Percentiles rank a stretch among this genome's conserved stretches.
These are phyloP conservation scores for Phialophora expanda DNA, from an alignment of 2,329 filamentous ascomycete genomes.

Conservation along the genomic window DNA sequence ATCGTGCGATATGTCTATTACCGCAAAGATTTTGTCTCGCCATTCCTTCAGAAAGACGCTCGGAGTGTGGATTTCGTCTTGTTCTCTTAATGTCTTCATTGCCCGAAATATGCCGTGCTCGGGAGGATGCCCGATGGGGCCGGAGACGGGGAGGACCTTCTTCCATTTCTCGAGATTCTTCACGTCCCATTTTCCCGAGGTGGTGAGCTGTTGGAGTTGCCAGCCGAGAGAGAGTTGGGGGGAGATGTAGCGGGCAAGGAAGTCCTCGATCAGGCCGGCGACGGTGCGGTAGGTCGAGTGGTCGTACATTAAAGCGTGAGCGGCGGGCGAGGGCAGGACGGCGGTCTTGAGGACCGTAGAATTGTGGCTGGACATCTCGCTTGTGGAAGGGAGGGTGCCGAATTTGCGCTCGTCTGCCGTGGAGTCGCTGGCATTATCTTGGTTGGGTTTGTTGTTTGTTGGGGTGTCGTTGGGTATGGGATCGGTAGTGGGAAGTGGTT, in stretches of 20 bases:
- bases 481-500: conserved; percentile 40
- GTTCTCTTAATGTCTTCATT: conserved; percentile 90
- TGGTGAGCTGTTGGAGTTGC: conserved; percentile 87
- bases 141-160: conserved; percentile 75
- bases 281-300: conserved; percentile 75
- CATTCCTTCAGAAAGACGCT: conserved; percentile 71
- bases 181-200: conserved; percentile 95
- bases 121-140: conserved; percentile 64
- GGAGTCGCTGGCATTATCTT: conserved; percentile 37
- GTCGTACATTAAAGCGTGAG: conserved; percentile 83
- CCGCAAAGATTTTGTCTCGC: conserved; percentile 69
- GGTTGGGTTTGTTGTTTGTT: neutral
- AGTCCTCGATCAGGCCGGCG: conserved; percentile 80
- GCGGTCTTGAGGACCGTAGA: conserved; percentile 66
- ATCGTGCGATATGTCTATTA: conserved; percentile 91
- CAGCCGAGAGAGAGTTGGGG: conserved; percentile 80
- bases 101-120: conserved; percentile 72
- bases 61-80: conserved; percentile 82
- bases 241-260: conserved; percentile 76
- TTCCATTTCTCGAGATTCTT: conserved; percentile 96
- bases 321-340: conserved; percentile 76
- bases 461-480: neutral
- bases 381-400: conserved; percentile 49
- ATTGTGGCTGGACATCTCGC: conserved; percentile 33
- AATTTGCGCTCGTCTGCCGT: conserved; percentile 47